These are phyloP conservation scores for Solanum paucissectum DNA, from an alignment of 257 asterid genomes.

Conservation along the genomic window DNA sequence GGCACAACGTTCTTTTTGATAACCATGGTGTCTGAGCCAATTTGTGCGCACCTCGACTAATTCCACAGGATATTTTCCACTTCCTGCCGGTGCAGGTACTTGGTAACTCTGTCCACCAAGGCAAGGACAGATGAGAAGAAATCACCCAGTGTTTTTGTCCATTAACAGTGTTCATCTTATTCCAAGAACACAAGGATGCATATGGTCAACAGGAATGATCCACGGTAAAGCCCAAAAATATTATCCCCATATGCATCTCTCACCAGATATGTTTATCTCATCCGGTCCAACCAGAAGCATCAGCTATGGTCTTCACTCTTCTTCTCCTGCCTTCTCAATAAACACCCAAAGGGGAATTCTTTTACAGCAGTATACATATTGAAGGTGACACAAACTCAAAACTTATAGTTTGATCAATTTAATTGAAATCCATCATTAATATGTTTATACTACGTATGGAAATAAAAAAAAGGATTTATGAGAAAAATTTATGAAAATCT, in stretches of 20 bases:
- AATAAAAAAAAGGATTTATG: not conserved
- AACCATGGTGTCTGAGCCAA: not conserved
- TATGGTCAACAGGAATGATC: not conserved
- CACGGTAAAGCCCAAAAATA: not conserved
- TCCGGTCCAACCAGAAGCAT: not conserved
- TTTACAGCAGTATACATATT: not conserved
- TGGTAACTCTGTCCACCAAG: not conserved
- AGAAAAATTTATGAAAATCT: constrained; percentile 2
- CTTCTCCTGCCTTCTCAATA: not conserved
- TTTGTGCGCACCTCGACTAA: not conserved
- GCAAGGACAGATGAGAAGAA: not conserved
- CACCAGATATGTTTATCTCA: not conserved
- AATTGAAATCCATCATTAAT: not conserved
- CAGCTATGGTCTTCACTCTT: not conserved
- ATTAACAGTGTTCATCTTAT: not conserved
- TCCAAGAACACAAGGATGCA: not conserved
- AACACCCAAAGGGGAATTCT: not conserved
- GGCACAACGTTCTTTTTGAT: not conserved
- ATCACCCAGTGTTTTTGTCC: not conserved
- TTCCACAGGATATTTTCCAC: not conserved
- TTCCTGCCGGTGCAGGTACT: not conserved
- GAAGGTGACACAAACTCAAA: not conserved
- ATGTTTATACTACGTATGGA: not conserved
- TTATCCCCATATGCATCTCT: not conserved
- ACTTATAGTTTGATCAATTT: not conserved